Base-by-base conservation (phyloP, 2,329 filamentous ascomycete genomes). In the Trichoderma koningiopsis region DNA sequence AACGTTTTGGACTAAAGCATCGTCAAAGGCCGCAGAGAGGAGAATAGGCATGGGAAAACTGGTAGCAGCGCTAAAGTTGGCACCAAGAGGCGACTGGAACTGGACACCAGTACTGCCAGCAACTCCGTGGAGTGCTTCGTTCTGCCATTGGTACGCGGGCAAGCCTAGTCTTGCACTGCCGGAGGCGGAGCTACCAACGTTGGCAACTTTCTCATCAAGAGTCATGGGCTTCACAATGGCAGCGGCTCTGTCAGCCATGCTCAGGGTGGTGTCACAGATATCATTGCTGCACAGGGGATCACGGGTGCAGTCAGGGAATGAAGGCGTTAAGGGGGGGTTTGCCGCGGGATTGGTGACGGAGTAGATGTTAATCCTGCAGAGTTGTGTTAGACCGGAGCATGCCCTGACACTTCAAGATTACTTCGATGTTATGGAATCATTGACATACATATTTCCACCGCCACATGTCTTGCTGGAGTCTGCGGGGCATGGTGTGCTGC, bases 21-120 rank as follows among this genome's bases (percentile, higher is more conserved):
- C 88, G 71, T 92, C 88, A 71, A 92, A 89, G 0, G 89, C 85
- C 0, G 89, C 88, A 27, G 85, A 85, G 73, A 89, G 84, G 2
- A 86, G 77, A 63, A 92, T 89, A 0, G 89, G 89, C 75, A 87
- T 85, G 0, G 89, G 88, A 74, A 91, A 92, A 0, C 86, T 88
- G 0, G 89, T 91, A 0, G 89, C 87, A 74, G 85, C 86, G 71
- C 82, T 85, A 75, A 84, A 91, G 22, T 70, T 56, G 49, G 47
- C 61, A 29, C 63, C 67, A 74, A 75, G 19, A 78, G 81, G 72
- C 2, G 29, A 40, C 53, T 72, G 60, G 61, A 72, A 70, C 8
- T 70, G 62, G 16, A 88, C 86, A 0, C 87, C 88, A 0, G 84
- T 85, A 24, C 83, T 83, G 4, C 72, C 75, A 4, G 85, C 88